A percentile compares a stretch with the other conserved stretches of the same genome.
Conservation (phyloP, 2,329 filamentous ascomycete species). For the Coleophoma crateriformis region DNA sequence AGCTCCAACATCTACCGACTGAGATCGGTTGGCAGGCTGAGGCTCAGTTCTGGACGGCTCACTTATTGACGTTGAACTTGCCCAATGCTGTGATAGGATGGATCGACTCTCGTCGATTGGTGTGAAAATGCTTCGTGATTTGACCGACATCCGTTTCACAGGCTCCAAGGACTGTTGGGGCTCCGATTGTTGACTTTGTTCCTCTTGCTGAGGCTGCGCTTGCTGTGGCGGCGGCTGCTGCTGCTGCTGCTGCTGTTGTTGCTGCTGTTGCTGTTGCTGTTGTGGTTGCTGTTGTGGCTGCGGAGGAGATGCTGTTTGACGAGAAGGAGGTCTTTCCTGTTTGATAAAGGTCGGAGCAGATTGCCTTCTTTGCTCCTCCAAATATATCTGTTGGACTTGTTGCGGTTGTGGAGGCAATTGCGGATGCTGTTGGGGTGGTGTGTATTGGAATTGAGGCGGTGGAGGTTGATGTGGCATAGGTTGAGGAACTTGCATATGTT, state of each 20-base stretch:
- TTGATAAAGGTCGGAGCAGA: slow-evolving; percentile 68
- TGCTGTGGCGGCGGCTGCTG: slow-evolving; percentile 27
- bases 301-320: slow-evolving; percentile 43
- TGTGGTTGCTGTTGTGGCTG: slow-evolving; percentile 34
- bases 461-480: slow-evolving; percentile 43
- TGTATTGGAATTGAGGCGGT: slow-evolving; percentile 18
- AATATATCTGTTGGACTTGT: slow-evolving; percentile 59
- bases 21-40: slow-evolving; percentile 43
- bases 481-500: slow-evolving; percentile 25
- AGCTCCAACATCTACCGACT: slow-evolving; percentile 58
- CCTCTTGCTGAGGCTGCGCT: slow-evolving; percentile 24
- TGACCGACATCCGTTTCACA: slow-evolving; percentile 42
- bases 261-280: slow-evolving; percentile 40
- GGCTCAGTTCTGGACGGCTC: slow-evolving; percentile 20
- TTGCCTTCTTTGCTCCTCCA: slow-evolving; percentile 70
- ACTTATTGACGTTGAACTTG: slow-evolving; percentile 49
- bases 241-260: slow-evolving; percentile 40
- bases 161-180: slow-evolving; percentile 45
- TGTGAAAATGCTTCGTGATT: slow-evolving; percentile 79
- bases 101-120: slow-evolving; percentile 92
- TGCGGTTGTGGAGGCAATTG: slow-evolving; percentile 31
- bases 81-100: slow-evolving; percentile 78
- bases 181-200: slow-evolving; percentile 42
- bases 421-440: slow-evolving; percentile 22
- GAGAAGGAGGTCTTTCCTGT: slow-evolving; percentile 47